Evolutionary conservation across 805 yeast genomes (phyloP), one percentile per base, ranked within the genome.

Genomic region (Scheffersomyces lignosus): DNA sequence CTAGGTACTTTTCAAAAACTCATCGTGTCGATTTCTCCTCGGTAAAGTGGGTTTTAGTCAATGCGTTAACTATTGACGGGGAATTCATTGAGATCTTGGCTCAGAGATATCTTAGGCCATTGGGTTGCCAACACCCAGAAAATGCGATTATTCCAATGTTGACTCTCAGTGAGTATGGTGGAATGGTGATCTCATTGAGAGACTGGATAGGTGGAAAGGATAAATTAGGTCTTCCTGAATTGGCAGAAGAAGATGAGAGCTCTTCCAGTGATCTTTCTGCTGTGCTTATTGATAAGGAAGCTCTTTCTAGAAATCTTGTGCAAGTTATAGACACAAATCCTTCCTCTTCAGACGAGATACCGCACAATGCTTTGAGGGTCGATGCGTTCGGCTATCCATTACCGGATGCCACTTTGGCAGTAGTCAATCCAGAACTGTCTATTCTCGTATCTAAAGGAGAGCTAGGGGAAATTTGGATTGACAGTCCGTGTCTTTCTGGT

Each of bases 381-480:
- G 95, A 95, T 13, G 84, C 96, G 0, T 93, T 91, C 70, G 99
- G 99, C 0, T 88, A 74, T 52, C 98, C 99, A 1, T 60, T 93
- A 2, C 96, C 97, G 0, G 96, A 91, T 64, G 91, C 97, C 0
- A 87, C 95, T 0, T 58, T 91, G 22, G 97, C 97, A 0, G 78
- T 93, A 18, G 98, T 93, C 0, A 89, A 95, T 55, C 98, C 98
- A 0, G 98, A 93, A 42, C 87, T 91, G 40, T 75, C 82, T 25
- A 68, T 81, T 2, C 64, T 93, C 13, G 85, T 87, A 4, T 79
- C 81, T 2, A 82, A 75, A 32, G 77, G 86, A 52, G 87, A 84
- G 44, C 87, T 93, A 12, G 99, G 99, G 18, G 99, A 93, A 59
- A 82, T 93, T 23, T 93, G 98, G 98, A 86, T 93, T n/a, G 96